Percentiles rank a stretch among this genome's conserved stretches.
Conservation (phyloP, 2,329 filamentous ascomycete genomes). For the Colletotrichum trifolii region DNA sequence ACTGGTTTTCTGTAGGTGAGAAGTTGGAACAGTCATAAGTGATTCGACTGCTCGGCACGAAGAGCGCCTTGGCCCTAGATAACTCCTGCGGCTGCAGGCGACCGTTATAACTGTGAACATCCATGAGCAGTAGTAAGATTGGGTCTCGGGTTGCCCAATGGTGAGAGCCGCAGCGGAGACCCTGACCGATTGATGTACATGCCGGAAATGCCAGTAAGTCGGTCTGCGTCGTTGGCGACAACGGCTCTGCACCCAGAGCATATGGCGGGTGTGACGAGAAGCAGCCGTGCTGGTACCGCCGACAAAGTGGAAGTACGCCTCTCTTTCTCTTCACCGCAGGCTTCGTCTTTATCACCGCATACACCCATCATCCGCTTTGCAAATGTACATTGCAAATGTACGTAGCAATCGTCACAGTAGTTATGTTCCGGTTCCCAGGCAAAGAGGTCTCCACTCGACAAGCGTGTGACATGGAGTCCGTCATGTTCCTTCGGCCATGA, state of each 20-base stretch:
- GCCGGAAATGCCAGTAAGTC: slow-evolving; percentile 21
- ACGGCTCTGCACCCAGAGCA: slow-evolving; percentile 31
- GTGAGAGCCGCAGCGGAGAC: slow-evolving; percentile 23
- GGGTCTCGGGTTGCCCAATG: slow-evolving; percentile 25
- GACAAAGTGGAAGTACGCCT: slow-evolving; percentile 8
- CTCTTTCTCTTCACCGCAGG: slow-evolving; percentile 21
- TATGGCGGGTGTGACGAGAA: slow-evolving; percentile 28
- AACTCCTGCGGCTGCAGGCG: slow-evolving; percentile 32
- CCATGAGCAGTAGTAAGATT: slow-evolving; percentile 24
- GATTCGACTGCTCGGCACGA: slow-evolving; percentile 26
- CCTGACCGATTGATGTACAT: slow-evolving; percentile 13
- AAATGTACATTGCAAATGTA: no score
- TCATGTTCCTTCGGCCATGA: slow-evolving; percentile 11
- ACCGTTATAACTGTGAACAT: slow-evolving; percentile 34
- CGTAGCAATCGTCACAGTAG: no score
- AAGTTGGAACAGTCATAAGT: slow-evolving; percentile 13
- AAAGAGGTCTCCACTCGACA: slow-evolving; percentile 12
- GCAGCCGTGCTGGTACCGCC: slow-evolving; percentile 21
- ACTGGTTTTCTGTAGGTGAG: slow-evolving; percentile 20
- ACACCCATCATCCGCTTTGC: background rate
- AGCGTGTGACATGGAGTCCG: slow-evolving; percentile 19
- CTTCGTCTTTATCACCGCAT: slow-evolving; percentile 12
- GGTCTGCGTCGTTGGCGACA: slow-evolving; percentile 23
- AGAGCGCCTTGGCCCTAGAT: slow-evolving; percentile 17
- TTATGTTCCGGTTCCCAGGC: background rate